phyloP scores from a whole-genome alignment of 208 protist species.

The Leishmania major region DNA sequence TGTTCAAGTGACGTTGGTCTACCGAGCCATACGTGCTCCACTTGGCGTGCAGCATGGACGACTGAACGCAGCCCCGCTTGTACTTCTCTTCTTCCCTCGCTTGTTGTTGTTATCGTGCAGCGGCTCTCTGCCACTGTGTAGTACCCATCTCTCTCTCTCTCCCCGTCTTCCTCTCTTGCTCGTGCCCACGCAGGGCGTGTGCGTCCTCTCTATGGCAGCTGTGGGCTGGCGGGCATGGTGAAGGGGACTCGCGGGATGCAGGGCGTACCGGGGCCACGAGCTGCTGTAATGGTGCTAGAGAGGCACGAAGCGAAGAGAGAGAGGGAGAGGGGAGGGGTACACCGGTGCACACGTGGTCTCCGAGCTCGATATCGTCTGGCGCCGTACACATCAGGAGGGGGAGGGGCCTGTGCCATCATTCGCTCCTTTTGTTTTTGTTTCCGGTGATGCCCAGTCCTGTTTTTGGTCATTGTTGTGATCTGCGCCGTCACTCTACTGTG shows the following conservation, averaged over 20 bases:
- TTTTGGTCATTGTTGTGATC: too few species aligned
- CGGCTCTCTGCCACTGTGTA: neutral
- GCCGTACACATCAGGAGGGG: neutral
- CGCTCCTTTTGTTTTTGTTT: too few species aligned
- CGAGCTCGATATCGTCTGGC: neutral
- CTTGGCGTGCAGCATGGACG: neutral
- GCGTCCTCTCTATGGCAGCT: neutral
- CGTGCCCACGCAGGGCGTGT: neutral
- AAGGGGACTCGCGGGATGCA: neutral
- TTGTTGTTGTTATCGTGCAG: neutral
- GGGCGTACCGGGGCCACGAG: neutral
- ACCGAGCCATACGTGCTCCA: neutral
- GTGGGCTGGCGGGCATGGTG: neutral
- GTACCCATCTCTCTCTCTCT: neutral
- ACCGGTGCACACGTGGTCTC: neutral
- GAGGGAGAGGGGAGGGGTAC: neutral
- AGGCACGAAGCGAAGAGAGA: neutral
- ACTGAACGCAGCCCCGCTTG: too few species aligned
- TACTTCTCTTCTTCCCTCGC: neutral
- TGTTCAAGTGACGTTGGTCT: too few species aligned
- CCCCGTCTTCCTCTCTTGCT: neutral
- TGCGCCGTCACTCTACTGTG: too few species aligned
- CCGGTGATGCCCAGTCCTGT: too few species aligned
- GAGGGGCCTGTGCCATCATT: neutral
- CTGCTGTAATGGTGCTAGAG: neutral